Base-by-base conservation (phyloP, 2,329 filamentous ascomycete genomes). In the Gliomastix tumulicola region DNA sequence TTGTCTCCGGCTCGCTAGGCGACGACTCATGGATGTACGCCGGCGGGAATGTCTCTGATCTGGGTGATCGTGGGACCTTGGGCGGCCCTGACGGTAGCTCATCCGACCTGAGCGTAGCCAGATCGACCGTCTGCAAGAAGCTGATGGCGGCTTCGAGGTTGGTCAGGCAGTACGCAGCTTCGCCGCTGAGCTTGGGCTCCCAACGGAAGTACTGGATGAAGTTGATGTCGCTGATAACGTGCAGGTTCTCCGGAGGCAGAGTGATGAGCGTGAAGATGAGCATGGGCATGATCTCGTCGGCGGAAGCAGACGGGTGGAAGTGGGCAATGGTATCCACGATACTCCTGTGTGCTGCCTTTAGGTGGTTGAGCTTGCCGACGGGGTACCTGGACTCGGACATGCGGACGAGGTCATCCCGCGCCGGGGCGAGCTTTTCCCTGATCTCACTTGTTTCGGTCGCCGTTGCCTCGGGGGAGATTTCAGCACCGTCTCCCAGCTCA, bases 251-350 rank as follows among this genome's bases (percentile, higher is more conserved):
- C 0, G 89, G 84, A 1, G 88, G 83, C 31, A 89, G 82, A 4
- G 88, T 96, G 54, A 98, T 94, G 41, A 98, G 74, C 0, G 88
- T 87, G 63, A 94, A 98, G 43, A 98, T 98, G 44, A 98, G 73
- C 59, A 94, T 95, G 1, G 92, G 92, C 57, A 98, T 80, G 37
- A 98, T 94, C 61, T 97, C 92, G 54, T 98, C 92, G 4, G 92
- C 92, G 2, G 92, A 97, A 1, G 92, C 95, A 1, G 89, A 80
- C 15, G 76, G 77, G 43, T 80, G 77, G 41, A 82, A 80, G 47
- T 78, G 70, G 5, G 76, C 71, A 34, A 82, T 59, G 2, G 88
- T 89, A 56, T 97, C 90, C 34, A 98, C 92, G 44, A 98, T 97
- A 45, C 82, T 84, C 65, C 94, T 94, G 59, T 97, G 92, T 4